These are phyloP conservation scores for Acer saccharum DNA, from an alignment of 345 rosid species.

Conservation along the genomic window DNA sequence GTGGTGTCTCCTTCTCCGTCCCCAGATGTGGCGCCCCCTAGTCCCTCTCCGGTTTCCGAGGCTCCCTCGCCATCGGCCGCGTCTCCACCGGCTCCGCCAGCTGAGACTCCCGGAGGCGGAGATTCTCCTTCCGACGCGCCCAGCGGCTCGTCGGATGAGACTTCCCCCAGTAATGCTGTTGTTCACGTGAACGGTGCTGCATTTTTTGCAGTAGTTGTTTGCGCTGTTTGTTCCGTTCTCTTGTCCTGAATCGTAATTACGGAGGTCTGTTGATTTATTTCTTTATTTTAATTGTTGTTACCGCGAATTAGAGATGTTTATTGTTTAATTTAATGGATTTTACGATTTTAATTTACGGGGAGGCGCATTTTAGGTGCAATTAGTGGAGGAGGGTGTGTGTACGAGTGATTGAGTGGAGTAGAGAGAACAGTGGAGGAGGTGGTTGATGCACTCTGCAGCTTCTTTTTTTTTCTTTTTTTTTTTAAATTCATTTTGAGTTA, in stretches of 20 bases:
- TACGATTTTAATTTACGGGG: background rate
- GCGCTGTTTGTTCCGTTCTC: conserved; percentile 40
- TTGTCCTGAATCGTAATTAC: conserved; percentile 43
- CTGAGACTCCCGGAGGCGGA: conserved; percentile 54
- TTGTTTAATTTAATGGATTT: conserved; percentile 20
- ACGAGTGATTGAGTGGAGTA: too few species aligned
- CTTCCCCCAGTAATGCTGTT: conserved; percentile 47
- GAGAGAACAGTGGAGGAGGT: background rate
- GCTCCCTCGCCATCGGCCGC: conserved; percentile 71
- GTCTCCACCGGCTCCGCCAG: conserved; percentile 88
- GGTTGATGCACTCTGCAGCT: background rate
- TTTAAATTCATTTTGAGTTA: background rate
- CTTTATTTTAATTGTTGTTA: background rate
- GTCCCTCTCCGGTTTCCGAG: conserved; percentile 44
- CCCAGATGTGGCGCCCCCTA: conserved; percentile 37
- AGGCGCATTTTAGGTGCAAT: too few species aligned
- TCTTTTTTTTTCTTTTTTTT: background rate
- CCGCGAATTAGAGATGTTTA: background rate
- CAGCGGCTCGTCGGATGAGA: conserved; percentile 40
- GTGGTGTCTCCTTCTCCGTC: conserved; percentile 50
- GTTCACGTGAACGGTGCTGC: conserved; percentile 45
- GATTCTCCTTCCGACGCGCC: conserved; percentile 70
- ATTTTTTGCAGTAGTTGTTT: conserved; percentile 33
- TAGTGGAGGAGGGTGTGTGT: background rate
- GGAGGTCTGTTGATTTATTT: background rate